phyloP scores from a whole-genome alignment of 208 protist genomes.

The Naegleria gruberi region DNA sequence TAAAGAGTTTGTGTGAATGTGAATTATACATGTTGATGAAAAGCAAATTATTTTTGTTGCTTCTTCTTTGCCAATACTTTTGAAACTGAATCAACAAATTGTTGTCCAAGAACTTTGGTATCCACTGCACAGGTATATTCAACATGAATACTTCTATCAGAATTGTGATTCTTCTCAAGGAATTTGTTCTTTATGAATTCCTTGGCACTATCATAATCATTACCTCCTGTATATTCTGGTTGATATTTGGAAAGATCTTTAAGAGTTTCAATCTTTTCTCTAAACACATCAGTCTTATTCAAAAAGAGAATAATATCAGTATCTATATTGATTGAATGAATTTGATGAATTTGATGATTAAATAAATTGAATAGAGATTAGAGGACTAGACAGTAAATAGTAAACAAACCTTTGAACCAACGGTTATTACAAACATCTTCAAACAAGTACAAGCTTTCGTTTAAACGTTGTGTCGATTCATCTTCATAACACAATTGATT shows the following conservation, averaged over 20 bases:
- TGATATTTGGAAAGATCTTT: constrained; percentile 41
- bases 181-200: neutral
- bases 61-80: neutral
- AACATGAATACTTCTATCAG: neutral
- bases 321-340: neutral
- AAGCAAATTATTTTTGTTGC: neutral
- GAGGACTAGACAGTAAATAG: constrained; percentile 53
- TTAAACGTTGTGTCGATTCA: constrained; percentile 25
- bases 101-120: neutral
- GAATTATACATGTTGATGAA: too few relatives aligned
- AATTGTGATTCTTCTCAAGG: neutral
- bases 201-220: neutral
- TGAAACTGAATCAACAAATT: neutral
- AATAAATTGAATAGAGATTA: constrained; percentile 48
- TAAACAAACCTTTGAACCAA: constrained; percentile 55
- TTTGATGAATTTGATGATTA: neutral
- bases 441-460: constrained; percentile 28
- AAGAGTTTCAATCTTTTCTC: constrained; percentile 52
- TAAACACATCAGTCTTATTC: constrained; percentile 71
- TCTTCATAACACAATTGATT: constrained; percentile 27
- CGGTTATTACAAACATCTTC: constrained; percentile 30
- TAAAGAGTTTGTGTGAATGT: too few relatives aligned
- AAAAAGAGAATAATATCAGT: constrained; percentile 66
- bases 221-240: neutral
- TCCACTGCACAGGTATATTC: neutral